These are phyloP conservation scores for Termitomyces sp. DNA, from an alignment of 768 basidiomycete species.

Conservation along the genomic window DNA sequence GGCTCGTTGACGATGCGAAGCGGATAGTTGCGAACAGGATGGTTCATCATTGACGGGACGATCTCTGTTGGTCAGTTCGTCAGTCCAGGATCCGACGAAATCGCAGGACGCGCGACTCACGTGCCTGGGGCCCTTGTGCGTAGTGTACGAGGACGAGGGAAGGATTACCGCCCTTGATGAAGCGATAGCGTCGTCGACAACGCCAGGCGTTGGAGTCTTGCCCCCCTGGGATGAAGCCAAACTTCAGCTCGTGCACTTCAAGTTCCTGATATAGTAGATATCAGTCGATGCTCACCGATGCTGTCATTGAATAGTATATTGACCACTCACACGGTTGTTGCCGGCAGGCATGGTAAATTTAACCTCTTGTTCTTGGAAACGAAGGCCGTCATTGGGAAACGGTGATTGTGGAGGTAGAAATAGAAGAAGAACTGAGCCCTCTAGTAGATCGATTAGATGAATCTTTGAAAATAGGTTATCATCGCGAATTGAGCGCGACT, in stretches of 20 bases:
- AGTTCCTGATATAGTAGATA: slow-evolving; percentile 50
- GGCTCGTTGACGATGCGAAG: slow-evolving; percentile 65
- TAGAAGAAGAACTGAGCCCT: slow-evolving; percentile 64
- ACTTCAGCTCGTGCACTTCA: slow-evolving; percentile 71
- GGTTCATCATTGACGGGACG: slow-evolving; percentile 50
- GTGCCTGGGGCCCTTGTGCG: slow-evolving; percentile 54
- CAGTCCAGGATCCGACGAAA: slow-evolving; percentile 9
- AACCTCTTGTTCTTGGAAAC: slow-evolving; percentile 71
- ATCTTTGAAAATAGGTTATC: not conserved
- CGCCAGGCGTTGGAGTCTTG: slow-evolving; percentile 64
- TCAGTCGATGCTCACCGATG: slow-evolving; percentile 2
- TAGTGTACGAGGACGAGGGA: slow-evolving; percentile 78
- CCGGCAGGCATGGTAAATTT: slow-evolving; percentile 52
- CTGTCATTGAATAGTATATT: not conserved
- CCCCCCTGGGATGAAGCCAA: slow-evolving; percentile 69
- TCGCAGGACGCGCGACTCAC: slow-evolving; percentile 32
- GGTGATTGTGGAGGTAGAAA: slow-evolving; percentile 55
- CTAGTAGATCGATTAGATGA: slow-evolving; percentile 26
- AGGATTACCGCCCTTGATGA: slow-evolving; percentile 69
- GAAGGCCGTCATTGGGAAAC: slow-evolving; percentile 75
- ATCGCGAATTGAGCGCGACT: slow-evolving; percentile 17
- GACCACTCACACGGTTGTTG: slow-evolving; percentile 47
- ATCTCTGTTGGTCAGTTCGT: slow-evolving; percentile 41
- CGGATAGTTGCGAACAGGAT: slow-evolving; percentile 69
- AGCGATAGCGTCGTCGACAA: slow-evolving; percentile 65